phyloP scores from a whole-genome alignment of 768 basidiomycete species.

The Macrolepiota dolichaula region DNA sequence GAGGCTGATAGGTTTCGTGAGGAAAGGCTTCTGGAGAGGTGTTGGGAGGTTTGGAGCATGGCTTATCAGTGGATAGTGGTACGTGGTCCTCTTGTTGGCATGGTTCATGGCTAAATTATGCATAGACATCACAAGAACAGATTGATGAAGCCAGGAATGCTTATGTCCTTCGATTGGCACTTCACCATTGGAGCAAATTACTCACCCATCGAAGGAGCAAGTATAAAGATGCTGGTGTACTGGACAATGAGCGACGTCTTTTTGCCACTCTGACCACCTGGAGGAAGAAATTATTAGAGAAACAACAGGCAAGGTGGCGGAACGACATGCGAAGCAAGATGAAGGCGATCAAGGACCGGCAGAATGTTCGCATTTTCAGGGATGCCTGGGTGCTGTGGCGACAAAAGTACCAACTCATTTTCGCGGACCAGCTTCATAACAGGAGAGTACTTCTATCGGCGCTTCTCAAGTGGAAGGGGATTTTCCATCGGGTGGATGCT shows the following conservation, averaged over 20 bases:
- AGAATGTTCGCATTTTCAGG: conserved; percentile 48
- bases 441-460: conserved; percentile 39
- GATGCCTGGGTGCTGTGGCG: conserved; percentile 70
- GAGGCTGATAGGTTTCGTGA: conserved; percentile 68
- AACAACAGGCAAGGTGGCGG: conserved; percentile 58
- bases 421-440: conserved; percentile 50
- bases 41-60: conserved; percentile 74
- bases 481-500: conserved; percentile 34
- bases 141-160: conserved; percentile 66
- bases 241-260: conserved; percentile 43
- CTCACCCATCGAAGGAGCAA: conserved; percentile 33
- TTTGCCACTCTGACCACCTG: conserved; percentile 45
- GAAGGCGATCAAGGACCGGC: conserved; percentile 54
- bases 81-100: conserved; percentile 23
- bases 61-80: conserved; percentile 74
- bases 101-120: background rate
- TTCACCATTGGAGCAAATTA: conserved; percentile 60
- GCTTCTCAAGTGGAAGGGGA: conserved; percentile 53
- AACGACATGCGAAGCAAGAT: conserved; percentile 71
- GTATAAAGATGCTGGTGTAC: conserved; percentile 36
- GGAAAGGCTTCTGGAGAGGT: conserved; percentile 61
- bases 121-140: conserved; percentile 71
- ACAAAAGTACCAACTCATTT: conserved; percentile 46
- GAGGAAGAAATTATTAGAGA: conserved; percentile 51
- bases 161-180: conserved; percentile 52